These are phyloP conservation scores for Penicillium hordei DNA, from an alignment of 2,329 filamentous ascomycete genomes.

Conservation along the genomic window DNA sequence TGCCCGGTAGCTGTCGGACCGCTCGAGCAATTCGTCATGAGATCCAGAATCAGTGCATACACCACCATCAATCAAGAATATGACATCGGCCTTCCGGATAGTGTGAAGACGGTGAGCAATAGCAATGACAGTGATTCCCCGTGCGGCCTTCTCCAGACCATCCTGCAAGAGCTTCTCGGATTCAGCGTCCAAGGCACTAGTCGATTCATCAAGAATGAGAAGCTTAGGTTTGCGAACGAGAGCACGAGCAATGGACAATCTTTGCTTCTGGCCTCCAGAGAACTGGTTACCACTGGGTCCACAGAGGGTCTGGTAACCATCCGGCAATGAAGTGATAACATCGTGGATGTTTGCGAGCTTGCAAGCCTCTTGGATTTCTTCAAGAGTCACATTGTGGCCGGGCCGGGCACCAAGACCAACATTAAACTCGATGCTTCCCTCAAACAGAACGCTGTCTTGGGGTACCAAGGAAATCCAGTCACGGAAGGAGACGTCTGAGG, in stretches of 20 bases:
- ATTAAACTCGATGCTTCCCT: conserved; percentile 51
- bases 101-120: conserved; percentile 46
- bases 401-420: conserved; percentile 51
- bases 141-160: conserved; percentile 36
- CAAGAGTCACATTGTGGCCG: conserved; percentile 55
- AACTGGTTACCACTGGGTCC: conserved; percentile 55
- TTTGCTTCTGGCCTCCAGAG: conserved; percentile 59
- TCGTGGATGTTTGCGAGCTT: conserved; percentile 70
- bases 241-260: conserved; percentile 59
- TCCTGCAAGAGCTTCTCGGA: conserved; percentile 51
- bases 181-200: conserved; percentile 58
- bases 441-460: conserved; percentile 50
- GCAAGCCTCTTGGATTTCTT: conserved; percentile 66
- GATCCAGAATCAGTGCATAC: conserved; percentile 62
- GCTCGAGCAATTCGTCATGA: conserved; percentile 58
- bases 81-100: conserved; percentile 70
- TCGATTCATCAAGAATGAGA: conserved; percentile 62
- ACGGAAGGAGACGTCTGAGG: conserved; percentile 41
- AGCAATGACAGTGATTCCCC: conserved; percentile 41
- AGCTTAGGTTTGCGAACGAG: conserved; percentile 56
- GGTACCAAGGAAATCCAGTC: conserved; percentile 50
- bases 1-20: conserved; percentile 42
- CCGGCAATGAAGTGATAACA: conserved; percentile 60
- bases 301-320: conserved; percentile 57
- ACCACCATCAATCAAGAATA: conserved; percentile 73